Evolutionary conservation across 2,329 filamentous ascomycete species (phyloP).

Genomic region (Penicillium griseofulvum): DNA sequence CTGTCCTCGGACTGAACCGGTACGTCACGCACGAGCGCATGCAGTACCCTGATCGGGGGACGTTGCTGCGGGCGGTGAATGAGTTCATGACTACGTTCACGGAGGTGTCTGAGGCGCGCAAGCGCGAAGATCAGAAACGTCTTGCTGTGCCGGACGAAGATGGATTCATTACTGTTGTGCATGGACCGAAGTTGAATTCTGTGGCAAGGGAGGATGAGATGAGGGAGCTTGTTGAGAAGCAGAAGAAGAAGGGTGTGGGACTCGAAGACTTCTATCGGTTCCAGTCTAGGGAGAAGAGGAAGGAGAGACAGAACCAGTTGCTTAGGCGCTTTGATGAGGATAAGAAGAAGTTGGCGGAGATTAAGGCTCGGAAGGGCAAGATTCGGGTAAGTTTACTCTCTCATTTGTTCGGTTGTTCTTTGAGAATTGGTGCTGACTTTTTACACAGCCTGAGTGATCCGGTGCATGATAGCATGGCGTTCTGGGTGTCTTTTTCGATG

Average conservation of each 20-base stretch:
- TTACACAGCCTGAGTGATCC: constrained; percentile 37
- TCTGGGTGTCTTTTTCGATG: constrained; percentile 21
- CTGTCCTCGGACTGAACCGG: constrained; percentile 53
- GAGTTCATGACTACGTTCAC: constrained; percentile 80
- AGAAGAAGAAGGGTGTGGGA: constrained; percentile 64
- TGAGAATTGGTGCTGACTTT: constrained; percentile 10
- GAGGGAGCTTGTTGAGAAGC: constrained; percentile 56
- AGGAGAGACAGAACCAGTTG: constrained; percentile 68
- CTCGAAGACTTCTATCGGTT: constrained; percentile 78
- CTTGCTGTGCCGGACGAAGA: constrained; percentile 87
- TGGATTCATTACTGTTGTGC: constrained; percentile 88
- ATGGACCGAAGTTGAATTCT: constrained; percentile 69
- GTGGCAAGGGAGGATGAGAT: constrained; percentile 72
- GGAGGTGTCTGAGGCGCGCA: constrained; percentile 64
- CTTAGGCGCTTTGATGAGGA: constrained; percentile 74
- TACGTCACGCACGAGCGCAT: constrained; percentile 67
- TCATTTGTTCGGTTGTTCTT: constrained; percentile 4
- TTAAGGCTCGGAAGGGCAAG: constrained; percentile 66
- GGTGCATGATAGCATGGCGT: constrained; percentile 29
- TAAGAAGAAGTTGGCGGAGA: constrained; percentile 65
- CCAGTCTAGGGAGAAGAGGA: constrained; percentile 75
- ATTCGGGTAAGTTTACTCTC: constrained; percentile 47
- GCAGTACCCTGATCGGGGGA: constrained; percentile 64
- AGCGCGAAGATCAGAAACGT: constrained; percentile 60
- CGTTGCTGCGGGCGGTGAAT: constrained; percentile 73